A percentile compares a stretch with the other conserved stretches of the same genome.
Conservation (phyloP, 1,139 yeast species). For the Pichia kudriavzevii region DNA sequence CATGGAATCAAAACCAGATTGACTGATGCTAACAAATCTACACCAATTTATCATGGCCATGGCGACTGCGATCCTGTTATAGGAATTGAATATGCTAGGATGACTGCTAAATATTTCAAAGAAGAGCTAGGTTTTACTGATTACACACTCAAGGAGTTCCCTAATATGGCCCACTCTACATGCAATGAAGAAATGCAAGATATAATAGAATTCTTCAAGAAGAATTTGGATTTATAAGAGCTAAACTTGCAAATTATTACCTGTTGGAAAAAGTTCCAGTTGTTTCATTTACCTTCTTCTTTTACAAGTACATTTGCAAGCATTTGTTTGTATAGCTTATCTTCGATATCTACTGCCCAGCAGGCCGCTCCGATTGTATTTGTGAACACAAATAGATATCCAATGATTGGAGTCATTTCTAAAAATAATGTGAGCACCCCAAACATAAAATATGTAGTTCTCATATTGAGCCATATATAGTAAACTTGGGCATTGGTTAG, state of each 20-base stretch:
- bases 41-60: constrained; percentile 86
- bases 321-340: constrained; percentile 3
- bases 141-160: constrained; percentile 50
- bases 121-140: constrained; percentile 42
- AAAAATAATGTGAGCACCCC: constrained; percentile 53
- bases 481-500: constrained; percentile 35
- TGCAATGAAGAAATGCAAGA: constrained; percentile 60
- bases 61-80: constrained; percentile 74
- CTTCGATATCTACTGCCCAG: constrained; percentile 44
- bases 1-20: constrained; percentile 30
- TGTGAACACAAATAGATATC: constrained; percentile 56
- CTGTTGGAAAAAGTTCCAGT: too few relatives aligned
- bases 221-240: constrained; percentile 2
- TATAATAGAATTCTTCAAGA: constrained; percentile 42
- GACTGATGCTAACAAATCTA: constrained; percentile 40
- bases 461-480: constrained; percentile 20
- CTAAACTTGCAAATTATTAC: background rate
- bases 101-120: constrained; percentile 41
- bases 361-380: constrained; percentile 66
- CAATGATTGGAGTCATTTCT: constrained; percentile 55
- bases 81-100: constrained; percentile 39
- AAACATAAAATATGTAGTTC: constrained; percentile 30
- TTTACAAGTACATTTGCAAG: background rate
- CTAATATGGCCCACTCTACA: constrained; percentile 62
- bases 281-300: background rate